Percentiles rank a stretch among this genome's conserved stretches.
These are phyloP conservation scores for Coemansia guatemalensis DNA, from an alignment of 192 early-diverging fungal genomes.

Conservation along the genomic window DNA sequence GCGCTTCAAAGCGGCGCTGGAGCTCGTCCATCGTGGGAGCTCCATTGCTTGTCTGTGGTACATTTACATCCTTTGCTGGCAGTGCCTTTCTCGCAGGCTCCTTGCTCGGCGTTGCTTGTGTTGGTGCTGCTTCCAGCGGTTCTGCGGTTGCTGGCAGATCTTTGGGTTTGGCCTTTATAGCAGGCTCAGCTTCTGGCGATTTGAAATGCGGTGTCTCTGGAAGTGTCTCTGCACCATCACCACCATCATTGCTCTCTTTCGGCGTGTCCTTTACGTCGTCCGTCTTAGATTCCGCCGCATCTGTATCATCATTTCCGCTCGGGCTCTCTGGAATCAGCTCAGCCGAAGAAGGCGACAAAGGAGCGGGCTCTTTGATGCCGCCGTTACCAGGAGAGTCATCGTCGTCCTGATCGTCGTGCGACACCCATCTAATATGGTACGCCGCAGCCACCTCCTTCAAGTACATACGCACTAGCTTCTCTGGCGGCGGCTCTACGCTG, in stretches of 20 bases:
- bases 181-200: constrained; percentile 5
- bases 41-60: constrained; percentile 34
- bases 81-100: neutral
- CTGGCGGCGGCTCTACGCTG: constrained; percentile 72
- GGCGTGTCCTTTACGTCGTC: neutral
- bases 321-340: neutral
- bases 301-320: neutral
- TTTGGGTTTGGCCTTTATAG: constrained; percentile 7
- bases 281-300: neutral
- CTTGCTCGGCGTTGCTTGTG: too few species aligned
- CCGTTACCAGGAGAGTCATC: constrained; percentile 22
- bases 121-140: too few species aligned
- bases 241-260: constrained; percentile 8
- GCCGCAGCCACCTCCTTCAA: constrained; percentile 85
- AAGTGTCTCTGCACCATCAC: neutral
- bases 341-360: neutral
- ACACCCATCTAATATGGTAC: constrained; percentile 73
- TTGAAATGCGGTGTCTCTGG: neutral
- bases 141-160: constrained; percentile 11
- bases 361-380: constrained; percentile 15
- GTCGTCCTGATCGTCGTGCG: constrained; percentile 48
- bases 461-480: constrained; percentile 79
- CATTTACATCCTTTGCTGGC: constrained; percentile 10
- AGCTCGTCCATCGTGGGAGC: constrained; percentile 74
- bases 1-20: constrained; percentile 71